Evolutionary conservation across 2,329 filamentous ascomycete genomes (phyloP).

Genomic region (Orbilia quercus): DNA sequence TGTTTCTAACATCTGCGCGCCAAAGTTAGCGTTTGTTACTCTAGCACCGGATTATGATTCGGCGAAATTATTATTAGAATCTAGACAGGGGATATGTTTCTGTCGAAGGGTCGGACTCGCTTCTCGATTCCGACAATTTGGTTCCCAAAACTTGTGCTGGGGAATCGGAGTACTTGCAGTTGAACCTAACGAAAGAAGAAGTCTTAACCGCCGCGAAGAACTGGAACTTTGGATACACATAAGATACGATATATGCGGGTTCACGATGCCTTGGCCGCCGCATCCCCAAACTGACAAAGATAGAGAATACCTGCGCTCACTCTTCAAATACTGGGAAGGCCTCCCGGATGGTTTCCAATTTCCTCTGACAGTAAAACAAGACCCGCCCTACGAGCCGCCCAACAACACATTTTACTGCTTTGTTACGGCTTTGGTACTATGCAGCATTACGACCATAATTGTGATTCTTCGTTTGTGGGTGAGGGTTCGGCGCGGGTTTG

Average conservation of each 20-base stretch:
- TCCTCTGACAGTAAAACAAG: conserved; percentile 22
- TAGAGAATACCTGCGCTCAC: conserved; percentile 35
- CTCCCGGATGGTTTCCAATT: conserved; percentile 39
- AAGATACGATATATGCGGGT: conserved; percentile 1
- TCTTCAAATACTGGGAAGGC: conserved; percentile 28
- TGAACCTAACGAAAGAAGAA: conserved; percentile 13
- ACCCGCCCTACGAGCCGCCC: conserved; percentile 27
- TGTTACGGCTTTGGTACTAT: conserved; percentile 28
- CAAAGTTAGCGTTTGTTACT: background rate
- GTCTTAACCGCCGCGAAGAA: background rate
- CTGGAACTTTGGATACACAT: too few species aligned
- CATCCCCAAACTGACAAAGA: conserved; percentile 42
- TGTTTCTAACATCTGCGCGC: conserved; percentile 1
- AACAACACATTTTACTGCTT: conserved; percentile 38
- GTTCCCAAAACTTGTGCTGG: conserved; percentile 8
- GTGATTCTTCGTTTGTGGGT: conserved; percentile 39
- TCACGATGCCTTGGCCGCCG: conserved; percentile 27
- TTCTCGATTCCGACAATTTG: conserved; percentile 28
- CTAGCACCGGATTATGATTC: conserved; percentile 2
- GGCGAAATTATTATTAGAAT: background rate
- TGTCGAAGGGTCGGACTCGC: conserved; percentile 9
- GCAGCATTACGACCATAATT: conserved; percentile 20
- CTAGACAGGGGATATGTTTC: conserved; percentile 1
- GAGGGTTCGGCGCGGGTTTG: conserved; percentile 17
- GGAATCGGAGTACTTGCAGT: background rate